Evolutionary conservation across 2,329 filamentous ascomycete species (phyloP), one percentile per base, ranked within the genome.

Genomic region (Septoria petroselini): DNA sequence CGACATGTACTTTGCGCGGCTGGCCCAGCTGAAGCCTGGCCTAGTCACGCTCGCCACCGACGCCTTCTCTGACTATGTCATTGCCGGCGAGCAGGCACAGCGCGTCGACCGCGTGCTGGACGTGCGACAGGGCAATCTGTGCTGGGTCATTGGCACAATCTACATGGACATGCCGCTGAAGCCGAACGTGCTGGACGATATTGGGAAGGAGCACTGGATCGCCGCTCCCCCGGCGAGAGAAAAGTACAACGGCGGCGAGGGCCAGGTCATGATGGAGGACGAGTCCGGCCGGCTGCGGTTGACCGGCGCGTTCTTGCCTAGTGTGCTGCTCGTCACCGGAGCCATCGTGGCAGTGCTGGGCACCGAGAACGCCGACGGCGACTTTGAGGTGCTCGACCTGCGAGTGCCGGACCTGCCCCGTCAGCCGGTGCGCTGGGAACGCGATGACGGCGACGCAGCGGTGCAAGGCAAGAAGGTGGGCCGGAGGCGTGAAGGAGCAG

Each of bases 141-240:
- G 91, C 73, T 98, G 91, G 90, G 86, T 98, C 12, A 79, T 85
- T 0, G 93, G 94, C 12, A 98, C 93, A 0, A 83, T 97, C 25
- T 98, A 95, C 69, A 95, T 97, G 86, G 89, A 97, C 57, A 91
- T 98, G 88, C 82, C 87, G 2, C 71, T 96, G 63, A 98, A 98
- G 73, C 93, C 94, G 1, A 95, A 94, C 65, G 91, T 98, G 67
- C 74, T 98, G 27, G 91, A 96, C 52, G 93, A 98, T 62, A 87
- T 98, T 34, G 86, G 88, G 33, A 95, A 94, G 71, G 91, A 94
- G 86, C 87, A 91, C 66, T 96, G 88, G 85, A 89, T 95, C 52
- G 85, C 88, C 0, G 89, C 87, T 1, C 90, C 91, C 7, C 82
- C 87, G 11, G 79, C 83, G 6, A 79, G 84, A 52, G 78, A 85